A percentile compares a stretch with the other conserved stretches of the same genome.
Conservation (phyloP, 768 basidiomycete species). For the Boletus insuetus region DNA sequence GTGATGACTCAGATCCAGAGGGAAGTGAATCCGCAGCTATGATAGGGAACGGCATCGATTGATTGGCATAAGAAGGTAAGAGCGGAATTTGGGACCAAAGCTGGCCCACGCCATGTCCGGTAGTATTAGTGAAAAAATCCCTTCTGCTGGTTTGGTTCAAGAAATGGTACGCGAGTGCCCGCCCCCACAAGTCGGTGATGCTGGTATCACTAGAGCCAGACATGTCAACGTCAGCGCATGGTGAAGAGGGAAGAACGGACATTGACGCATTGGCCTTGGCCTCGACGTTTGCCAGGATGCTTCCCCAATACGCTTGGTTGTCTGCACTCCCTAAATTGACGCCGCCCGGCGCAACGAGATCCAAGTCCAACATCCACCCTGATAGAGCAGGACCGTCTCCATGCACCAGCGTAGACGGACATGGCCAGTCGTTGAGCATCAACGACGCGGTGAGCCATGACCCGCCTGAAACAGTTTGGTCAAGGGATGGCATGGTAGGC, state of each 20-base stretch:
- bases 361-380: conserved; percentile 58
- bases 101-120: conserved; percentile 69
- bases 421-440: conserved; percentile 62
- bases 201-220: conserved; percentile 51
- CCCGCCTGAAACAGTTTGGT: conserved; percentile 41
- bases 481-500: neutral
- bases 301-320: conserved; percentile 54
- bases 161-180: conserved; percentile 72
- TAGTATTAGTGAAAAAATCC: conserved; percentile 60
- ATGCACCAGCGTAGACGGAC: conserved; percentile 52
- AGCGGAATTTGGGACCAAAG: conserved; percentile 59
- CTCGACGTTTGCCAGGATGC: conserved; percentile 51
- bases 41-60: conserved; percentile 64
- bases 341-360: conserved; percentile 55
- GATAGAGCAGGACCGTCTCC: conserved; percentile 46
- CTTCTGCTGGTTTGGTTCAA: conserved; percentile 56
- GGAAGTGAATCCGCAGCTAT: conserved; percentile 56
- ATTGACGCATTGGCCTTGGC: conserved; percentile 54
- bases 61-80: conserved; percentile 49
- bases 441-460: conserved; percentile 69
- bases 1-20: conserved; percentile 41
- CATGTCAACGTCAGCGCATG: neutral
- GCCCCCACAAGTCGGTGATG: conserved; percentile 59
- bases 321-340: conserved; percentile 40
- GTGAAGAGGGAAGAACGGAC: conserved; percentile 34